Base-by-base conservation (phyloP, 495 filamentous ascomycete genomes). In the Daldinia loculata region DNA sequence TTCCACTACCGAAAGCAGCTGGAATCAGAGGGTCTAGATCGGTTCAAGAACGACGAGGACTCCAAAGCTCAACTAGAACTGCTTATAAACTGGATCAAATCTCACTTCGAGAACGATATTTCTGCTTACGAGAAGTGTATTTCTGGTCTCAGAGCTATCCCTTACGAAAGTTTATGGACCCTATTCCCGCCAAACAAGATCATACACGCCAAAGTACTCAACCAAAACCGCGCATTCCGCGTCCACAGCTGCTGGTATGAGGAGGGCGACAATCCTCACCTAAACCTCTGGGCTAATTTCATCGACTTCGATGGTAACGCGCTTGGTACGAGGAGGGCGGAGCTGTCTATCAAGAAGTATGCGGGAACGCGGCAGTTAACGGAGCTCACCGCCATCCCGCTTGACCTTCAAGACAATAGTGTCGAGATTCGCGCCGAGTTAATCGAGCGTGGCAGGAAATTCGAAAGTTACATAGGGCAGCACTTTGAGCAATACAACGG, bases 301-400 rank as follows among this genome's bases (percentile, higher is more conserved):
- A 52, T 81, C 22, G 78, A 81, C 63, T 82, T 76, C 48, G 76
- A 81, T 43, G 80, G 80, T 26, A 66, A 78, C 12, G 38, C 58
- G 1, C 45, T 81, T 1, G 80, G 80, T 17, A 72, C 63, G 2
- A 52, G 75, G 12, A 57, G 24, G 29, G 34, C 45, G 6, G 57
- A 76, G 12, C 17, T 80, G 3, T 39, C 41, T 32, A 63, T 80
- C 4, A 22, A 61, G 55, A 74, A 79, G 50, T 80, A 79, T 61
- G 26, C 45, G 2, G 76, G 77, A 36, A 69, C 57, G n/a, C 53
- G 55, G 14, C 69, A 74, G 32, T 48, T 81, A 6, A 27, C 36
- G 34, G 69, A 80, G 51, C 71, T 82, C 3, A n/a, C 19, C 0
- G 34, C 51, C 14, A 57, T 77, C 19, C 80, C 77, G 7, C 64